Conservation (phyloP, 768 basidiomycete species). For the Boletus speciosus region DNA sequence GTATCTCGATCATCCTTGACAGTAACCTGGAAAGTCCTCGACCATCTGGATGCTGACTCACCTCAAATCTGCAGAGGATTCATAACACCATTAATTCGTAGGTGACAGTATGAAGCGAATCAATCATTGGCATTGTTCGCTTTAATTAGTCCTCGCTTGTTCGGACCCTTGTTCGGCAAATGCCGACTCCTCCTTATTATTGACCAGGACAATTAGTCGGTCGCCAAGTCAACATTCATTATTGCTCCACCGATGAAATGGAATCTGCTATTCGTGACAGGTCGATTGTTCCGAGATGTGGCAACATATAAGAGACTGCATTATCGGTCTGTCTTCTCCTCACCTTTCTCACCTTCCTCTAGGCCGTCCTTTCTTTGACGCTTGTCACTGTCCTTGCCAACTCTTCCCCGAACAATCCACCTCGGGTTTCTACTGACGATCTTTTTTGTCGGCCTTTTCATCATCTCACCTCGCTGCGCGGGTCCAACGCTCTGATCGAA, state of each 20-base stretch:
- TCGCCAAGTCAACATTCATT: neutral
- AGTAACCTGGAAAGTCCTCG: no score
- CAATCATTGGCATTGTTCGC: no score
- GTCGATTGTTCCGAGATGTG: neutral
- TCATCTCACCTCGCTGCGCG: constrained; percentile 21
- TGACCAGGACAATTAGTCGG: neutral
- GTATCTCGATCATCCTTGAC: no score
- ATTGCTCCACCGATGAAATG: neutral
- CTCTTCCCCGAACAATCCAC: neutral
- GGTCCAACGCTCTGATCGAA: neutral
- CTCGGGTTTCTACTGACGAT: neutral
- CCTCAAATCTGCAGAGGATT: no score
- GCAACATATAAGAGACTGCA: neutral
- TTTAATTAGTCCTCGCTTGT: no score
- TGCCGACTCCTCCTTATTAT: no score
- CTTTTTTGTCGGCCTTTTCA: constrained; percentile 3
- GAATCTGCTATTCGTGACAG: neutral
- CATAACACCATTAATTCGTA: no score
- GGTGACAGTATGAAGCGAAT: no score
- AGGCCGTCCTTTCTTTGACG: neutral
- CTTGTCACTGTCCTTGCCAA: neutral
- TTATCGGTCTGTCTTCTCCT: neutral
- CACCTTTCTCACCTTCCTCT: neutral
- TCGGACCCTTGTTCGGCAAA: no score
- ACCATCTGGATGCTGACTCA: no score